Evolutionary conservation across 2,329 filamentous ascomycete species (phyloP), one percentile per base, ranked within the genome.

Genomic region (Aspergillus sp.): DNA sequence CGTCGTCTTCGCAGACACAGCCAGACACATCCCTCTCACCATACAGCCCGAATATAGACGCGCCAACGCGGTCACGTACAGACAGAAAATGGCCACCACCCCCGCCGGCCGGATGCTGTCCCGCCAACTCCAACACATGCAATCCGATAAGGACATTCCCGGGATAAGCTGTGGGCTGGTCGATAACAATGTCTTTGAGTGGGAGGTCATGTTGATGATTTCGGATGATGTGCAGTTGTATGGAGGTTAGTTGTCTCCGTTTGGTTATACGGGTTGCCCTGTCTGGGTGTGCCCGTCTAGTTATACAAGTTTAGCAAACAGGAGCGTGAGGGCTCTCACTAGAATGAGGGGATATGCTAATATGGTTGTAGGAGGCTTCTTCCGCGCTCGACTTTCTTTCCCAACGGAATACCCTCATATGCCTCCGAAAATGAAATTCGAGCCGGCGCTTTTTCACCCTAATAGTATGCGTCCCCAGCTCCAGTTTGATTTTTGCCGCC

Each of bases 131-230:
- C 94, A 94, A 73, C 84, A 94, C 65, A 97, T 98, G 81, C 88
- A 94, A 70, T 82, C 79, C 27, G 84, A 88, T 66, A 91, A 89
- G 64, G 89, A 95, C 68, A 85, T 97, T 41, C 88, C 88, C 0
- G 93, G 91, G 45, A 95, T 97, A 62, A 96, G 89, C 52, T 94
- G 88, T 60, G 93, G 93, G 0, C 74, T 98, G 39, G 82, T 90
- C 44, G 82, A 84, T 60, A 86, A 86, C 66, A 85, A 94, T 65
- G 82, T 97, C 7, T 96, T 96, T 56, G 86, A 94, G 73, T 98
- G 93, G 93, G 90, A 97, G 69, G 89, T 97, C 19, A 95, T 96
- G 86, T 81, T 98, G 51, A 97, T 98, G 91, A 91, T 97, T 55
- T 88, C 82, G 52, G 90, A 96, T 59, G 89, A 94, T 63, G 90